phyloP scores from a whole-genome alignment of 306 rosid genomes.

The Herpetospermum pedunculosum region DNA sequence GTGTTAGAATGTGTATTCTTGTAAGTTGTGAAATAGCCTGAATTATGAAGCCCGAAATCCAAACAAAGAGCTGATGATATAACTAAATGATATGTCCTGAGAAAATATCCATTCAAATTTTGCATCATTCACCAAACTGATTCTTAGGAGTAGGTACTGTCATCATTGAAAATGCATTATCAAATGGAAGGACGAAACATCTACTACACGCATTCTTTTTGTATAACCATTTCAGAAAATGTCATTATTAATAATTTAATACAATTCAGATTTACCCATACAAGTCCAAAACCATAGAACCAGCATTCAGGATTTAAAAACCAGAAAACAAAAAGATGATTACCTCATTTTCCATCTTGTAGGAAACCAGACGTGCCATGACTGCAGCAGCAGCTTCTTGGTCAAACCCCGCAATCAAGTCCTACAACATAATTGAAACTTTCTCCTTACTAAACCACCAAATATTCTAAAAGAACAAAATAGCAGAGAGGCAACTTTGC shows the following conservation, averaged over 20 bases:
- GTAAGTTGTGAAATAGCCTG: not conserved
- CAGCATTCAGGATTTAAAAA: not conserved
- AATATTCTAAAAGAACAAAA: not conserved
- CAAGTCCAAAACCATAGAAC: not conserved
- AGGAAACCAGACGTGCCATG: constrained; percentile 94
- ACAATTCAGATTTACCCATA: not conserved
- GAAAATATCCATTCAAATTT: not conserved
- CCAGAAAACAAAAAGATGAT: constrained; percentile 4
- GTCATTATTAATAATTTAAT: not conserved
- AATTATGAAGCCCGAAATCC: not conserved
- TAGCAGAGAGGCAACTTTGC: not conserved
- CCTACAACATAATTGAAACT: constrained; percentile 31
- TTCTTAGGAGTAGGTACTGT: not conserved
- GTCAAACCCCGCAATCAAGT: constrained; percentile 95
- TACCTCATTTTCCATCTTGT: constrained; percentile 98
- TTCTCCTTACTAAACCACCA: not conserved
- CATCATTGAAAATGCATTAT: not conserved
- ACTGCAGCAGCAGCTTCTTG: constrained; percentile 99
- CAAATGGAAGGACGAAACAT: not conserved
- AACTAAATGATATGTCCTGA: not conserved
- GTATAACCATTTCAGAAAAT: not conserved
- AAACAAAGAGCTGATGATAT: not conserved
- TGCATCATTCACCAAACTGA: not conserved
- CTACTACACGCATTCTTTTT: not conserved
- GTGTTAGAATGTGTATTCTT: not conserved